Evolutionary conservation across 1,284 basidiomycete species (phyloP).

Genomic region (Austroboletus novae-zelandiae): DNA sequence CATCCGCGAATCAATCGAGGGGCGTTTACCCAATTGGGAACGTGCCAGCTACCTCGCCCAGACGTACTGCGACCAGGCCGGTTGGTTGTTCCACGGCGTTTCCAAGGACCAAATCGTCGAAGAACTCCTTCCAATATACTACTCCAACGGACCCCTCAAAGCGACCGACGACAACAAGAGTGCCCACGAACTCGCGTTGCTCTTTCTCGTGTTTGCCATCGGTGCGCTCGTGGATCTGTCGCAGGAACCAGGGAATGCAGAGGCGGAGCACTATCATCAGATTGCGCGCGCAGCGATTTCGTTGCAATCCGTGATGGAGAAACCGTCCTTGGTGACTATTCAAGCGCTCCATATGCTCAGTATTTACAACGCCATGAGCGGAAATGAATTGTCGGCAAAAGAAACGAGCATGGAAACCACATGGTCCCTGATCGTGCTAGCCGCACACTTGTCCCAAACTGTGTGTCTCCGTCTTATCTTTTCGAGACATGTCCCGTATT

Average conservation of each 20-base stretch:
- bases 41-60: constrained; percentile 47
- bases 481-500: constrained; percentile 4
- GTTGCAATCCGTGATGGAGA: constrained; percentile 61
- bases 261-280: constrained; percentile 62
- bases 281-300: constrained; percentile 58
- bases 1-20: constrained; percentile 49
- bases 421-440: constrained; percentile 56
- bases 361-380: constrained; percentile 51
- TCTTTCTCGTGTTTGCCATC: constrained; percentile 63
- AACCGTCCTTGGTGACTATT: constrained; percentile 63
- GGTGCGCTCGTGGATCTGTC: constrained; percentile 51
- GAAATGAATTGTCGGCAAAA: constrained; percentile 34
- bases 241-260: constrained; percentile 34
- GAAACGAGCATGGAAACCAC: constrained; percentile 59
- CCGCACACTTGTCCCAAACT: constrained; percentile 56
- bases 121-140: constrained; percentile 52
- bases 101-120: constrained; percentile 48
- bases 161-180: constrained; percentile 35
- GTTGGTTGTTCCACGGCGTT: constrained; percentile 57
- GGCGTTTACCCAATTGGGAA: constrained; percentile 49
- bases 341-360: constrained; percentile 60
- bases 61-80: constrained; percentile 54
- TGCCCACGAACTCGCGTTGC: constrained; percentile 54
- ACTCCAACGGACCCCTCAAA: constrained; percentile 31
- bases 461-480: constrained; percentile 38